Percentiles rank a stretch among this genome's conserved stretches.
These are phyloP conservation scores for Globisporangium abappressorium DNA, from an alignment of 352 stramenopile species.

Conservation along the genomic window DNA sequence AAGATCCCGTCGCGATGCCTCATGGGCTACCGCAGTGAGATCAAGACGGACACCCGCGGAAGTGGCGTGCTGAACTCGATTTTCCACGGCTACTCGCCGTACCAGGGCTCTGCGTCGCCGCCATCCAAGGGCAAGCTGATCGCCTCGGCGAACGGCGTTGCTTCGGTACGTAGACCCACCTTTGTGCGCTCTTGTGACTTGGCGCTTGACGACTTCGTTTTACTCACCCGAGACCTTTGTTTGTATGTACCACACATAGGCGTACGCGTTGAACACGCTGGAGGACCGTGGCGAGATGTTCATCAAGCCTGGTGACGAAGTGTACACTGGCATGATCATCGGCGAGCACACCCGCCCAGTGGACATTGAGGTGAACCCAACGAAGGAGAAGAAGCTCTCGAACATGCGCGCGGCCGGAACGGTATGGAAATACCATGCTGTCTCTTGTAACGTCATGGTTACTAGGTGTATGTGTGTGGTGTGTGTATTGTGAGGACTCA, in stretches of 20 bases:
- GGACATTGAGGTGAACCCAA: constrained; percentile 98
- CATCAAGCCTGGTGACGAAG: constrained; percentile 91
- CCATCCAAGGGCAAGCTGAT: constrained; percentile 87
- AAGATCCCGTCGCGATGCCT: constrained; percentile 95
- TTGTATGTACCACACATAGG: constrained; percentile 19
- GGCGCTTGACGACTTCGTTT: neutral
- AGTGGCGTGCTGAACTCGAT: constrained; percentile 96
- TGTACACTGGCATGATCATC: constrained; percentile 98
- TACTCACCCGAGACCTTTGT: neutral
- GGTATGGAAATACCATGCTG: constrained; percentile 16
- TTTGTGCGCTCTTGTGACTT: neutral
- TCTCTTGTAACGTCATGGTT: neutral
- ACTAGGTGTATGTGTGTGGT: neutral
- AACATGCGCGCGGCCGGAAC: constrained; percentile 96
- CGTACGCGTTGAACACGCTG: constrained; percentile 92
- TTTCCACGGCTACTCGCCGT: constrained; percentile 95
- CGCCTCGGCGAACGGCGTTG: constrained; percentile 61
- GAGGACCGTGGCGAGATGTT: constrained; percentile 96
- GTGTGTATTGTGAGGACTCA: neutral
- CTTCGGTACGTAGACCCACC: constrained; percentile 36
- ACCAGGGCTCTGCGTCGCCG: constrained; percentile 60
- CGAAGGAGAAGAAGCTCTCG: constrained; percentile 95
- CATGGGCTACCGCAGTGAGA: constrained; percentile 95
- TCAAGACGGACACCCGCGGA: constrained; percentile 94
- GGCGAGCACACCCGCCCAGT: constrained; percentile 94